Base-by-base conservation (phyloP, 495 filamentous ascomycete species). In the Podospora didyma region DNA sequence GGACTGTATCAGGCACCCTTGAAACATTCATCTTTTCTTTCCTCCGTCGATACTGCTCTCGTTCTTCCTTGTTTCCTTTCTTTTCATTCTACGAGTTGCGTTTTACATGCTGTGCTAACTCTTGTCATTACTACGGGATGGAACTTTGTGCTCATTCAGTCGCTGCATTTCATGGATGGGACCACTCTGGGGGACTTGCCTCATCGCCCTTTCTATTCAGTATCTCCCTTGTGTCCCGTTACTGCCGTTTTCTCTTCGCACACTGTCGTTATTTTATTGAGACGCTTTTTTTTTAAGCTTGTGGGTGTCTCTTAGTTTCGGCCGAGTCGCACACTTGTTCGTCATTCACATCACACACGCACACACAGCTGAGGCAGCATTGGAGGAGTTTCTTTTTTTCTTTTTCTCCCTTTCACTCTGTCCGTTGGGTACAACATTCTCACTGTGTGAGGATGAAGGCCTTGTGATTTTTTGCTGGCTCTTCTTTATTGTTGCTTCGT, bases 401-500 rank as follows among this genome's bases (percentile, higher is more conserved):
- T 42, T 58, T 59, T 28, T 42, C 58, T 61, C 42, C 28, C 46
- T 42, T 58, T 46, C 35, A n/a, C 20, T 28, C 57, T 54, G 49
- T 26, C 26, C 56, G 61, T 20, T 47, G 39, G 39, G 12, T 14
- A 42, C n/a, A 42, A 42, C 39, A 42, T 42, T 17, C n/a, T 42
- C 39, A 42, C 12, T 42, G 39, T 42, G 39, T 42, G 39, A 42
- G 39, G 39, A 16, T 42, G 39, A 5, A 42, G n/a, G 39, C 9
- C 58, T 28, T 55, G 4, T 53, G 52, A 12, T 23, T 56, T 31
- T 47, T 52, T 61, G 14, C 61, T 55, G 56, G 54, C 51, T 16
- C 34, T 37, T 42, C n/a, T 14, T 17, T 16, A 42, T 42, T 17
- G 12, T 17, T 14, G 5, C 4, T 42, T 17, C n/a, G n/a, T 42